Evolutionary conservation across 1,284 basidiomycete species (phyloP), one percentile per base, ranked within the genome.

Genomic region (Inonotus hispidus): DNA sequence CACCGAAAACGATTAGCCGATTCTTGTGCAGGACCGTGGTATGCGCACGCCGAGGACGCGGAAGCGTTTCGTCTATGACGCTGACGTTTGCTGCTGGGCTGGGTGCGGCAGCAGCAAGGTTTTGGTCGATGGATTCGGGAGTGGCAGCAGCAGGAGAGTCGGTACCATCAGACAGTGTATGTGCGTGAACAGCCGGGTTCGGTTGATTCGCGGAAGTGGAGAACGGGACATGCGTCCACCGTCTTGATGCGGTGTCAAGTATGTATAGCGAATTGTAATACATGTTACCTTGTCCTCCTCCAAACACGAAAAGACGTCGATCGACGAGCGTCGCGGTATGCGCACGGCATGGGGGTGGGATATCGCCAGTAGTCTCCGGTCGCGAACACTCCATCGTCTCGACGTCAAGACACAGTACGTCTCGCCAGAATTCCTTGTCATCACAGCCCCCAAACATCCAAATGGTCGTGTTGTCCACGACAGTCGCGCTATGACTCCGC

Each of bases 391-490:
- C 87, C 83, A 95, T 90, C 38, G 92, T 93, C 73, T 95, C 93
- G 2, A 85, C 91, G 72, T 96, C 92, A 68, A 95, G 93, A 67
- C 86, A 91, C 69, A 90, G 92, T 1, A 95, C 80, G 57, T 93
- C 91, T 64, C 82, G 82, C 74, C 84, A 88, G 64, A 84, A 88
- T 8, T 84, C 85, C 67, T 82, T 84, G 63, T 90, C 88, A 65
- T 95, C 93, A 65, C 91, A 92, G 1, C 94, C 94, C 5, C 94
- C 94, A 68, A 96, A 89, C 35, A 96, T 69, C 92, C 93, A 97
- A 0, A 90, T 88, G 25, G 84, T 76, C 14, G 53, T 68, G 59
- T 87, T 84, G 62, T 93, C 92, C 23, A 94, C 86, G 39, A 96
- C 77, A 1, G 89, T 95, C 52, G 89, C 87, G 7, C 83, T 92